Percentiles rank a stretch among this genome's conserved stretches.
Evolutionary conservation across 1,284 basidiomycete species (phyloP).

Genomic region (Pholiota adiposa): DNA sequence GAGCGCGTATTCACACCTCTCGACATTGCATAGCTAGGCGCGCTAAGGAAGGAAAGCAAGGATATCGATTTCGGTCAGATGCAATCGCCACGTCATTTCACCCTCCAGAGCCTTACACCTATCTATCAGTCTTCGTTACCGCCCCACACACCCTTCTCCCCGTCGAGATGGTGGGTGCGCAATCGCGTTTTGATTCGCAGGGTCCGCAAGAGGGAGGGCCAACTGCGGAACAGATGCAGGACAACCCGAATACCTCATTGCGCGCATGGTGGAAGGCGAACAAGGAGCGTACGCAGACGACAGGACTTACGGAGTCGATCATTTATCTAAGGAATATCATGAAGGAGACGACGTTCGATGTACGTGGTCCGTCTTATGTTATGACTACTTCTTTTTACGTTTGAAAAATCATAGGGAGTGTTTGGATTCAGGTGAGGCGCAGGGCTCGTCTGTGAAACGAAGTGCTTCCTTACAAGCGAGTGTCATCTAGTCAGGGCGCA

Average conservation of each 20-base stretch:
- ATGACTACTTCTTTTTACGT: neutral
- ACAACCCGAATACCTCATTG: constrained; percentile 66
- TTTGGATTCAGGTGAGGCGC: constrained; percentile 76
- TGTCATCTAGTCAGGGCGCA: constrained; percentile 70
- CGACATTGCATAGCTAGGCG: no score
- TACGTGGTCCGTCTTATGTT: constrained; percentile 34
- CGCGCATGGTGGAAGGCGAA: constrained; percentile 81
- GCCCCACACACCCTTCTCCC: constrained; percentile 77
- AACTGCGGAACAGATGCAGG: constrained; percentile 55
- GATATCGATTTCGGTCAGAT: constrained; percentile 74
- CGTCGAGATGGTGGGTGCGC: constrained; percentile 69
- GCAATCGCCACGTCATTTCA: no score
- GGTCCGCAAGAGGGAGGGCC: constrained; percentile 48
- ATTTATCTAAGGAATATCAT: constrained; percentile 51
- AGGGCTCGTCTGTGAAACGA: neutral
- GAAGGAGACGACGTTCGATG: constrained; percentile 59
- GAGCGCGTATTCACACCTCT: constrained; percentile 48
- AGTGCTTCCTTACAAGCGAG: neutral
- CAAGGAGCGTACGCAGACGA: constrained; percentile 51
- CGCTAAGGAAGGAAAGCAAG: constrained; percentile 72
- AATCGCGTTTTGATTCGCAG: constrained; percentile 25
- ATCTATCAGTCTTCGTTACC: constrained; percentile 74
- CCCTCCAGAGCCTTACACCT: neutral
- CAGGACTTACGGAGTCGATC: constrained; percentile 66
- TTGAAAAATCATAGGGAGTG: constrained; percentile 59